Conservation (phyloP, 192 early-diverging fungal genomes). For the Funneliformis mosseae region DNA sequence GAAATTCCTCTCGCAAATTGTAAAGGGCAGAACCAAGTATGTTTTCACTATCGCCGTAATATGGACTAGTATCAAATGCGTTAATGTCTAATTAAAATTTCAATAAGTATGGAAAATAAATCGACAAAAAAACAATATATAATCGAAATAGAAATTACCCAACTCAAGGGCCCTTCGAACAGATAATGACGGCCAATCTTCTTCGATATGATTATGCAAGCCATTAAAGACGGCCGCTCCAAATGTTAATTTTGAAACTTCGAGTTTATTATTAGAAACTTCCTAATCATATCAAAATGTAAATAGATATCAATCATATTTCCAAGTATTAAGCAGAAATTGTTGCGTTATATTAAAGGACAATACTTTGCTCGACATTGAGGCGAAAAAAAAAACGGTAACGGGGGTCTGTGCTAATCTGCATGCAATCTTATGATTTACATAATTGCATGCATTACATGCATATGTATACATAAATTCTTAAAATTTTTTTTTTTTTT, state of each 20-base stretch:
- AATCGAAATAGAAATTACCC: slow-evolving; percentile 35
- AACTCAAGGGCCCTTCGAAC: slow-evolving; percentile 51
- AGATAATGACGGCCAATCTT: slow-evolving; percentile 48
- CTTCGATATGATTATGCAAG: slow-evolving; percentile 51
- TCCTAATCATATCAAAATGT: slow-evolving; percentile 13
- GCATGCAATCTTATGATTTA: too few relatives aligned
- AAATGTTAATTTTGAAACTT: slow-evolving; percentile 53
- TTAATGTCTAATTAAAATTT: slow-evolving; percentile 54
- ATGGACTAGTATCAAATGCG: slow-evolving; percentile 73
- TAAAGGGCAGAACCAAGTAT: slow-evolving; percentile 64
- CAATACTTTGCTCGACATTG: too few relatives aligned
- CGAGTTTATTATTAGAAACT: slow-evolving; percentile 39
- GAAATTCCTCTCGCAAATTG: slow-evolving; percentile 50
- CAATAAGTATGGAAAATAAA: slow-evolving; percentile 15
- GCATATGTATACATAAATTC: too few relatives aligned
- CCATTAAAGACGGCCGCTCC: slow-evolving; percentile 57
- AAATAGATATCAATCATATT: neutral
- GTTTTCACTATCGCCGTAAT: slow-evolving; percentile 69
- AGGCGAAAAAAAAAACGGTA: too few relatives aligned
- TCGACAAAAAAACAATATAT: neutral
- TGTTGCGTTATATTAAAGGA: neutral
- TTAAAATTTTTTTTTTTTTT: too few relatives aligned
- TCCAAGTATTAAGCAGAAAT: neutral
- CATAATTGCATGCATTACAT: too few relatives aligned
- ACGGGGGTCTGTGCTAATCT: too few relatives aligned